A percentile compares a stretch with the other conserved stretches of the same genome.
Conservation (phyloP, 257 asterid species). For the Thymus mandschuricus region DNA sequence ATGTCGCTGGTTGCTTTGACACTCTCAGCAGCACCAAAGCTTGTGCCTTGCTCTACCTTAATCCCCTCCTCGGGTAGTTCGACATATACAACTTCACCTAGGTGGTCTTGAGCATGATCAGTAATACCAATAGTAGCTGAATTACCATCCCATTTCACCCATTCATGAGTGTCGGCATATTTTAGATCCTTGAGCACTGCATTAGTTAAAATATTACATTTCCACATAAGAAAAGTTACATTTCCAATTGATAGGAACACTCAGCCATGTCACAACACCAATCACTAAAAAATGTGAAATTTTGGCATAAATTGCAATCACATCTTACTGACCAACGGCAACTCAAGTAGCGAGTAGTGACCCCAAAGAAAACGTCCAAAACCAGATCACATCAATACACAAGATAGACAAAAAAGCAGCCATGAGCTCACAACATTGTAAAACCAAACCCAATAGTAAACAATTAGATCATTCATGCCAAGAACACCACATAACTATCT, state of each 20-base stretch:
- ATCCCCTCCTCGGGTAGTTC: slow-evolving; percentile 84
- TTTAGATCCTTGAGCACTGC: slow-evolving; percentile 86
- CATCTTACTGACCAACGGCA: too few species aligned
- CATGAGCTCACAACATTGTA: slow-evolving; percentile 31
- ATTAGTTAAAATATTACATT: slow-evolving; percentile 16
- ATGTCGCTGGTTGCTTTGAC: slow-evolving; percentile 95
- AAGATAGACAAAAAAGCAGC: background rate
- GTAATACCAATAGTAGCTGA: slow-evolving; percentile 89
- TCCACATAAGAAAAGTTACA: slow-evolving; percentile 5
- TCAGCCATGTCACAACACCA: background rate
- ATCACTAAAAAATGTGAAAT: background rate
- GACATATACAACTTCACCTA: slow-evolving; percentile 91
- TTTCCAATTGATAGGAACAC: background rate
- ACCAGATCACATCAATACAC: background rate
- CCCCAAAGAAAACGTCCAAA: background rate
- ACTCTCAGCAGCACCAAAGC: slow-evolving; percentile 97
- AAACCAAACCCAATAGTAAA: slow-evolving; percentile 28
- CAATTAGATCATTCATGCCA: slow-evolving; percentile 48
- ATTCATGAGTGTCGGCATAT: slow-evolving; percentile 91
- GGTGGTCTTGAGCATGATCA: slow-evolving; percentile 92
- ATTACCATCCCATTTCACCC: slow-evolving; percentile 86
- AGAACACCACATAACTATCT: slow-evolving; percentile 46
- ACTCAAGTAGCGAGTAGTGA: background rate
- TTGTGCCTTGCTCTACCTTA: slow-evolving; percentile 66
- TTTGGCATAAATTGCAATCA: slow-evolving; percentile 6